Percentiles rank a stretch among this genome's conserved stretches.
Conservation (phyloP, 345 rosid genomes). For the sweet orange (Citrus sinensis) region DNA sequence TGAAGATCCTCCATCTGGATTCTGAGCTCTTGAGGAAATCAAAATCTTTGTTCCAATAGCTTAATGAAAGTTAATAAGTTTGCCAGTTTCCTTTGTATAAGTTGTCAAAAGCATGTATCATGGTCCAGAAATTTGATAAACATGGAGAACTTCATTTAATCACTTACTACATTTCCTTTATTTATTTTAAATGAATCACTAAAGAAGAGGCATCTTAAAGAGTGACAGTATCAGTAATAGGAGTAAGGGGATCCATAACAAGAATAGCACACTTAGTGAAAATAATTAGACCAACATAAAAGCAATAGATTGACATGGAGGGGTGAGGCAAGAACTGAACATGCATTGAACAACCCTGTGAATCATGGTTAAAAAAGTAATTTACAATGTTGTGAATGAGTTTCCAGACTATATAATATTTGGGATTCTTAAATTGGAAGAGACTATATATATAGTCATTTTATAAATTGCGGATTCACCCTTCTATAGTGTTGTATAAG, state of each 20-base stretch:
- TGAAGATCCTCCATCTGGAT: not conserved
- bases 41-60: not conserved
- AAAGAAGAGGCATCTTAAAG: too few relatives aligned
- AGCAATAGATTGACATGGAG: not conserved
- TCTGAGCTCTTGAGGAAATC: not conserved
- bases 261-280: too few relatives aligned
- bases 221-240: too few relatives aligned
- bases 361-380: too few relatives aligned
- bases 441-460: too few relatives aligned
- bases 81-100: not conserved
- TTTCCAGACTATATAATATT: too few relatives aligned
- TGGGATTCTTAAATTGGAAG: too few relatives aligned
- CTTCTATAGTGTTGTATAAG: too few relatives aligned
- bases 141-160: not conserved
- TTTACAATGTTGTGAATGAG: too few relatives aligned
- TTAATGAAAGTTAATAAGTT: not conserved
- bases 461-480: too few relatives aligned
- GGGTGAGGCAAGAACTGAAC: not conserved
- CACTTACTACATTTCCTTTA: not conserved
- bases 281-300: not conserved
- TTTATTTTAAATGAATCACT: too few relatives aligned
- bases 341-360: not conserved
- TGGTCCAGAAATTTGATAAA: not conserved
- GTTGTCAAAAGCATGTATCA: not conserved
- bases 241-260: too few relatives aligned